Evolutionary conservation across 805 yeast genomes (phyloP), one percentile per base, ranked within the genome.

Genomic region (Saccharomycopsis guyanensis): DNA sequence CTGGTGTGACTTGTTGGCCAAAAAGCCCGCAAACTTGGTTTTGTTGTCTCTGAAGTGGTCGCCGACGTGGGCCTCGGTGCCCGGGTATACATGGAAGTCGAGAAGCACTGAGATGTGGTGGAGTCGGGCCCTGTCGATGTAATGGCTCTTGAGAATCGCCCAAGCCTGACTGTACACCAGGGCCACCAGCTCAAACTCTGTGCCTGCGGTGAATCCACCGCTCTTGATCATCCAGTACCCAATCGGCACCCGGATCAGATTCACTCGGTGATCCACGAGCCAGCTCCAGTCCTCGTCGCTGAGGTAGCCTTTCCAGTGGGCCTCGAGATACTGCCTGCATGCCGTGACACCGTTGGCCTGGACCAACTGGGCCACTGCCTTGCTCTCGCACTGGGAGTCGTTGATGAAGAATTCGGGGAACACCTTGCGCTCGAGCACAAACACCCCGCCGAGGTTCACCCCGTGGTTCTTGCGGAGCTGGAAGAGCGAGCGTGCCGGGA

Each of bases 61-160:
- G 29, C 80, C 82, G 1, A 77, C 73, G 57, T 91, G 89, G 22
- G 96, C 96, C 29, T 96, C 97, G 13, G 42, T 38, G 12, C 86
- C 86, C 3, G 96, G 97, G 7, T 89, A 63, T 0, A 83, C 96
- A 63, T 91, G 97, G 37, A 91, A 57, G 62, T 91, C 97, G 13
- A 89, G 72, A 46, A 91, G 56, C 0, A 89, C 78, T 8, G 86
- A 82, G 48, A 89, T 89, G 24, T 73, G 69, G 55, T 78, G 63
- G 16, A 68, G 49, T 0, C 59, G 70, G 1, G 96, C 96, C 43
- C 67, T 72, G 36, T 69, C 68, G 35, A 87, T 69, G 46, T 77
- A 68, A 31, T 65, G 56, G 19, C 63, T 52, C 59, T 75, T 77
- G 49, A 82, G 68, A 15, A 70, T 65, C 2, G 61, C 59, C 97